Conservation (phyloP, 2,329 filamentous ascomycete genomes). For the Juglanconis sp. region DNA sequence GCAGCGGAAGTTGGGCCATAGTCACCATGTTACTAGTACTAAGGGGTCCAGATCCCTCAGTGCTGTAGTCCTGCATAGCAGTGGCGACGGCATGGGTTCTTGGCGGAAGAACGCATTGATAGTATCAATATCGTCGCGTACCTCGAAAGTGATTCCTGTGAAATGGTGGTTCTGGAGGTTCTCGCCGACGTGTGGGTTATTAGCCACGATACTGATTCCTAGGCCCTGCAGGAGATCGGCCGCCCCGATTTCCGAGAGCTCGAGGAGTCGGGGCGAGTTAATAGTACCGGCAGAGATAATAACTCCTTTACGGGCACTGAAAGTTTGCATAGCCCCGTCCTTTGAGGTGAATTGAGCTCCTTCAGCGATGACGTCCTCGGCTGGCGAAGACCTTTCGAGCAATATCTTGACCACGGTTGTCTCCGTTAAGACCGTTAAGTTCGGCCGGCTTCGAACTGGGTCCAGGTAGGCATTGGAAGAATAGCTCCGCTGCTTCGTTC, state of each 20-base stretch:
- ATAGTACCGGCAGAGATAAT: slow-evolving; percentile 23
- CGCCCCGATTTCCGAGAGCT: slow-evolving; percentile 25
- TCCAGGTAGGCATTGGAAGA: slow-evolving; percentile 21
- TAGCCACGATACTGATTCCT: slow-evolving; percentile 20
- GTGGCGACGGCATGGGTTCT: slow-evolving; percentile 6
- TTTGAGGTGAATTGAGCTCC: background rate
- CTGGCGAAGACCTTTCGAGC: background rate
- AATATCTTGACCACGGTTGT: background rate
- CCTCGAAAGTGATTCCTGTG: background rate
- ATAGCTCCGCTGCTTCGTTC: slow-evolving; percentile 20
- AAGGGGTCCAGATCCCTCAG: slow-evolving; percentile 5
- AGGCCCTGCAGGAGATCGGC: slow-evolving; percentile 17
- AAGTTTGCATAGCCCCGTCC: background rate
- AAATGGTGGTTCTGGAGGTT: slow-evolving; percentile 18
- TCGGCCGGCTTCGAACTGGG: slow-evolving; percentile 12
- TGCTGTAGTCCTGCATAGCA: slow-evolving; percentile 2
- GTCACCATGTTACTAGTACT: slow-evolving; percentile 17
- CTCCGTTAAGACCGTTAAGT: slow-evolving; percentile 20
- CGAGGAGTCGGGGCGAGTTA: slow-evolving; percentile 24
- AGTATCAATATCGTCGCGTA: background rate
- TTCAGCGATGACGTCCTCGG: background rate
- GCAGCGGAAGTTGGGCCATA: slow-evolving; percentile 18
- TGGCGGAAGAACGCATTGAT: slow-evolving; percentile 12
- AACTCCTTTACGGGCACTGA: slow-evolving; percentile 18
- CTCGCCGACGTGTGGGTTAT: slow-evolving; percentile 25